Evolutionary conservation across 2,329 filamentous ascomycete species (phyloP).

Genomic region (Akanthomyces lecanii): DNA sequence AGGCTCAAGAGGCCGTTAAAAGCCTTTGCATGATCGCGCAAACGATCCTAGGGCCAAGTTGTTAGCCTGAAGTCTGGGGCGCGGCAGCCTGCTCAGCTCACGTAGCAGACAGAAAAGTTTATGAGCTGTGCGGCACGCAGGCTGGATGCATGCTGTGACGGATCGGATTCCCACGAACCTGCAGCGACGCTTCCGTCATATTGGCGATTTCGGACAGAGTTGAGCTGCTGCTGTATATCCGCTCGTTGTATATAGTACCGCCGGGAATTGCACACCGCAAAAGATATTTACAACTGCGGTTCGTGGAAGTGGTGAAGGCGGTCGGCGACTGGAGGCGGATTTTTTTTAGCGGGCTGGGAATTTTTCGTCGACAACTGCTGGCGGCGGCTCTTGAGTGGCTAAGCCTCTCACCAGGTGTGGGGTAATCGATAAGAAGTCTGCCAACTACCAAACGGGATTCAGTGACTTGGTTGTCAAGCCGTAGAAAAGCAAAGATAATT

Average conservation of each 20-base stretch:
- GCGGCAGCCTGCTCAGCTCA: conserved; percentile 3
- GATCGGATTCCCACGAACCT: conserved; percentile 37
- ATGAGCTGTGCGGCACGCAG: conserved; percentile 5
- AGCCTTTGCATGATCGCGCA: conserved; percentile 61
- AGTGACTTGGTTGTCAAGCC: background rate
- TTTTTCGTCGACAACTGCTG: conserved; percentile 16
- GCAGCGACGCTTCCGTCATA: conserved; percentile 44
- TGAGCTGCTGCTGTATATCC: background rate
- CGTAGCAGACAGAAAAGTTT: background rate
- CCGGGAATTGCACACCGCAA: conserved; percentile 3
- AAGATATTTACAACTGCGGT: conserved; percentile 4
- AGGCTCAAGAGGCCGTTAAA: conserved; percentile 84
- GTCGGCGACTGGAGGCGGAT: conserved; percentile 18
- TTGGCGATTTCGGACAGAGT: conserved; percentile 13
- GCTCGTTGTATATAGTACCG: background rate
- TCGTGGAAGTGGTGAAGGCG: conserved; percentile 18
- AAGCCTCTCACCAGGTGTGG: conserved; percentile 13
- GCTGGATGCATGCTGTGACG: conserved; percentile 17
- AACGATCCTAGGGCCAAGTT: conserved; percentile 43
- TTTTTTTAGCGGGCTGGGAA: conserved; percentile 18
- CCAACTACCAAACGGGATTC: background rate
- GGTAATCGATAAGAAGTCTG: conserved; percentile 14
- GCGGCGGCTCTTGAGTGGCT: conserved; percentile 16
- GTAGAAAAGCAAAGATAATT: too few relatives aligned
- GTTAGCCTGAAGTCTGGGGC: background rate